A percentile compares a stretch with the other conserved stretches of the same genome.
Conservation (phyloP, 805 yeast genomes). For the Vanderwaltozyma yarrowii region DNA sequence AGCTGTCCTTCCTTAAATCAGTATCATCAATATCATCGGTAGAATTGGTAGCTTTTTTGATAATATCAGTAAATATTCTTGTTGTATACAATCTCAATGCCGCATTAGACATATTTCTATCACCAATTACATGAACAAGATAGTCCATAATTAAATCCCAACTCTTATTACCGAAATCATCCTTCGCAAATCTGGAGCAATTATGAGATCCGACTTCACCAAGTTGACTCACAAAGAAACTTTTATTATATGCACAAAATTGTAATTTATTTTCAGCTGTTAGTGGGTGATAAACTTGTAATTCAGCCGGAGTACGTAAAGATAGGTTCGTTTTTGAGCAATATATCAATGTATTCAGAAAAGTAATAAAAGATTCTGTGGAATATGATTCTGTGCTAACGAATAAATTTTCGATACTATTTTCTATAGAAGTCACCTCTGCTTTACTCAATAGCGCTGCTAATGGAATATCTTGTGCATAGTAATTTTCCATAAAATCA, state of each 20-base stretch:
- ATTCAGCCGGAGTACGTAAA: background rate
- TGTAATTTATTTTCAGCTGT: constrained; percentile 9
- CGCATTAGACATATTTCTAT: constrained; percentile 32
- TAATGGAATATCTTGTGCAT: constrained; percentile 32
- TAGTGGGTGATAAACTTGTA: background rate
- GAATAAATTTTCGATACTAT: constrained; percentile 46
- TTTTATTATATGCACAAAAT: constrained; percentile 44
- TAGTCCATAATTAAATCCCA: constrained; percentile 42
- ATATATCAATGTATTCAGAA: constrained; percentile 38
- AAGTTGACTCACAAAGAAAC: constrained; percentile 44
- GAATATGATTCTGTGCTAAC: constrained; percentile 54
- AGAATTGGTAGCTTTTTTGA: constrained; percentile 27
- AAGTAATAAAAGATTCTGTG: constrained; percentile 36
- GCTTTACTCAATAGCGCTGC: constrained; percentile 34
- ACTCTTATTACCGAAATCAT: constrained; percentile 27
- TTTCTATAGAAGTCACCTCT: constrained; percentile 44
- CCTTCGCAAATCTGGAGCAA: constrained; percentile 36
- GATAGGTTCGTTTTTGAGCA: constrained; percentile 29
- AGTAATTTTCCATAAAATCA: constrained; percentile 25
- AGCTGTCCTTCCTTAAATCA: constrained; percentile 7
- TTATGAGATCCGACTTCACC: constrained; percentile 44
- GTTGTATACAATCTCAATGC: constrained; percentile 41
- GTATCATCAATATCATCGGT: constrained; percentile 17
- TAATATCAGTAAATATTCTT: constrained; percentile 41
- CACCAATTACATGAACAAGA: constrained; percentile 36